Evolutionary conservation across 768 basidiomycete genomes (phyloP), one percentile per base, ranked within the genome.

Genomic region (Gautieria morchelliformis): DNA sequence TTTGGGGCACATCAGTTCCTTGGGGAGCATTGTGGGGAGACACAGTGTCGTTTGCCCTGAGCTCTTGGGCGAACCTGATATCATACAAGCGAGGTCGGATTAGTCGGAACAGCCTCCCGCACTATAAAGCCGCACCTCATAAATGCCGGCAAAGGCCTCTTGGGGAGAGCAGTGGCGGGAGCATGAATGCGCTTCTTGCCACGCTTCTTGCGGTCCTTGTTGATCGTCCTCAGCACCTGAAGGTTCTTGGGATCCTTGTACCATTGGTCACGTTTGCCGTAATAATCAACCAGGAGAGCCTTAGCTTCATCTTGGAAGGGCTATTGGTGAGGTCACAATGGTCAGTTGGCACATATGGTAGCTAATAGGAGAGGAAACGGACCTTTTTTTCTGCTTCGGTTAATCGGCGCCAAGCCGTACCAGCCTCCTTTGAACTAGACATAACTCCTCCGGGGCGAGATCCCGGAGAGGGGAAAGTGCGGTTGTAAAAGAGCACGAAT

Each of bases 201-300:
- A 20, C 37, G 45, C 19, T 57, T 57, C 46, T 48, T 49, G 47
- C 56, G 56, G 39, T 57, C 56, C 37, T 57, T 57, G 48, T 57
- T 57, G 15, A 57, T 24, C 15, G 12, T 49, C 39, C n/a, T 48
- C 8, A 57, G 37, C 12, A 57, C 32, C n/a, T 37, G 24, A 19
- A 27, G 45, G 32, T 57, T 57, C 19, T 49, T 52, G 47, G 59
- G 49, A 53, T 42, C 40, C 22, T 58, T 52, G 30, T 53, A 27
- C 52, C 52, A 53, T 39, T 58, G 55, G 12, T 39, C 49, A 46
- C 49, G 48, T 30, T 35, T 41, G 41, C 6, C 32, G n/a, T 17
- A 42, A 27, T 52, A 46, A 46, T 58, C 22, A 5, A 15, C 53
- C n/a, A n/a, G 2, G 17, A 57, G 42, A 39, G 19, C 12, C 22